A percentile compares a stretch with the other conserved stretches of the same genome.
phyloP scores from a whole-genome alignment of 139 green algal species.

The Mesotaenium endlicherianum region DNA sequence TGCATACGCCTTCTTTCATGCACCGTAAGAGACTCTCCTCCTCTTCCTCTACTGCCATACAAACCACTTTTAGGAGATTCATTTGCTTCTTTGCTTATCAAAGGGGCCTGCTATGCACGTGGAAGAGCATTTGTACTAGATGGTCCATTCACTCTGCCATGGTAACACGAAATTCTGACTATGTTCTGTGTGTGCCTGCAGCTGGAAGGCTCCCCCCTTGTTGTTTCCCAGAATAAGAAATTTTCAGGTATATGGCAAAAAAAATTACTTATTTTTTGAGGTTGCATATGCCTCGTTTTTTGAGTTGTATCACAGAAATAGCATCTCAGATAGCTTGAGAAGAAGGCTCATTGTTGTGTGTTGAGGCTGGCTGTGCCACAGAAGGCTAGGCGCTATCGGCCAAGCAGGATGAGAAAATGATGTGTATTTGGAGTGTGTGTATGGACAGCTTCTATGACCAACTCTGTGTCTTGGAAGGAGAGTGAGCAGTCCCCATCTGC shows the following conservation, averaged over 20 bases:
- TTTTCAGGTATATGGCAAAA: conserved; percentile 21
- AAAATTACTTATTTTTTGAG: neutral
- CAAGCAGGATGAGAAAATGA: neutral
- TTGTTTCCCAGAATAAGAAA: conserved; percentile 38
- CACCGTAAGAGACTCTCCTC: no score
- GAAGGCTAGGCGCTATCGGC: no score
- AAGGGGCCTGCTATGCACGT: no score
- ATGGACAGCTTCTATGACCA: conserved; percentile 33
- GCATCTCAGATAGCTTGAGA: no score
- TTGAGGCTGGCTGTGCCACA: no score
- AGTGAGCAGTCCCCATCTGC: neutral
- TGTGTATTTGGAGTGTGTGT: neutral
- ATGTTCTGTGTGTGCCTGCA: conserved; percentile 7
- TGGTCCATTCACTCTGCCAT: no score
- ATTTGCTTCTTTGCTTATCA: no score
- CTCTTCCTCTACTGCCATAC: no score
- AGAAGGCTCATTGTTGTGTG: no score
- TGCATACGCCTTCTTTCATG: conserved; percentile 48
- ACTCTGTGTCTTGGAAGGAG: conserved; percentile 22
- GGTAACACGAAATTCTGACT: neutral
- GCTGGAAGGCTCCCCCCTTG: conserved; percentile 39
- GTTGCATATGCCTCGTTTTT: neutral
- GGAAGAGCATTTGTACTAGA: no score
- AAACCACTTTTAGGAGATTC: no score
- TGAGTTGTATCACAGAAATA: neutral